Evolutionary conservation across 805 yeast species (phyloP).

Genomic region (Saitoella complicata): DNA sequence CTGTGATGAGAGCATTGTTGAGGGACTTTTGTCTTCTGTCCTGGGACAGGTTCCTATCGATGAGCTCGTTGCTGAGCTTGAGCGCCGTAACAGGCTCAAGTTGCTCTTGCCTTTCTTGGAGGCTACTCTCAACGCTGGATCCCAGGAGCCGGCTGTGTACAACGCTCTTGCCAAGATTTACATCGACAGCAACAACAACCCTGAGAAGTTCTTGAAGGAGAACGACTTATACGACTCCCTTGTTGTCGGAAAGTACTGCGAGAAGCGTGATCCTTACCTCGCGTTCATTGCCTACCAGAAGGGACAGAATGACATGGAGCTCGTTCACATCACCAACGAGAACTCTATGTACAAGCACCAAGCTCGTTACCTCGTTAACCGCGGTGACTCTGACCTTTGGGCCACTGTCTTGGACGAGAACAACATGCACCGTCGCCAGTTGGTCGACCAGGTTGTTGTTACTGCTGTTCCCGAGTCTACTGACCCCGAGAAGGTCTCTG

Average conservation of each 20-base stretch:
- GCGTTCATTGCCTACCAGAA: slow-evolving; percentile 96
- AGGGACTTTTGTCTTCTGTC: slow-evolving; percentile 64
- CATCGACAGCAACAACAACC: slow-evolving; percentile 93
- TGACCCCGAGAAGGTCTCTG: slow-evolving; percentile 84
- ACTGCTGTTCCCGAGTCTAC: slow-evolving; percentile 89
- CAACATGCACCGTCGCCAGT: slow-evolving; percentile 74
- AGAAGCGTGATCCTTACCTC: slow-evolving; percentile 94
- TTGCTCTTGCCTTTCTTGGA: slow-evolving; percentile 85
- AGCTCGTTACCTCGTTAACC: slow-evolving; percentile 82
- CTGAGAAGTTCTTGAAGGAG: slow-evolving; percentile 90
- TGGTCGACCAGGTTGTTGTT: slow-evolving; percentile 86
- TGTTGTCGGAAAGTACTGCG: slow-evolving; percentile 95
- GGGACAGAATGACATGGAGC: slow-evolving; percentile 81
- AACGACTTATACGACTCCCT: slow-evolving; percentile 81
- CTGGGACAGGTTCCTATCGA: slow-evolving; percentile 88
- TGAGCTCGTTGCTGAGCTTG: slow-evolving; percentile 83
- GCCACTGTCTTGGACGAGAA: slow-evolving; percentile 55
- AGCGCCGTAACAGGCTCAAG: slow-evolving; percentile 87
- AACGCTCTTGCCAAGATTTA: slow-evolving; percentile 94
- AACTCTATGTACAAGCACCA: slow-evolving; percentile 97
- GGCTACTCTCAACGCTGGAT: slow-evolving; percentile 54
- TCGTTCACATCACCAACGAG: slow-evolving; percentile 84
- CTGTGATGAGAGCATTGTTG: slow-evolving; percentile 81
- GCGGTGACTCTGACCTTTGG: slow-evolving; percentile 83
- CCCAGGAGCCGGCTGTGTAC: slow-evolving; percentile 78